These are phyloP conservation scores for Vigna reflexopilosa DNA, from an alignment of 306 rosid genomes.

Conservation along the genomic window DNA sequence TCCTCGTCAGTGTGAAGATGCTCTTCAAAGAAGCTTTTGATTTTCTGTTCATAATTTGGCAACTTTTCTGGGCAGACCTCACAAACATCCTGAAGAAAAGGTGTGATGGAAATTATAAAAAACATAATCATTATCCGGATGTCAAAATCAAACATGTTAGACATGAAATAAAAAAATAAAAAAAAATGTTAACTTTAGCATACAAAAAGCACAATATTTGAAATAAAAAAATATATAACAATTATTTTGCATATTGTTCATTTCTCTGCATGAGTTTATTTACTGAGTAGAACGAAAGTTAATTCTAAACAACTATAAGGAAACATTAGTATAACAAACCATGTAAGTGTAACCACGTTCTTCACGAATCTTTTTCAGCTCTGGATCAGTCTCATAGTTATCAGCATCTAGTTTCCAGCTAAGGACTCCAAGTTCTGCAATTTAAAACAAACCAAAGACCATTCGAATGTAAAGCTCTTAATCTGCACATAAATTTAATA, in stretches of 20 bases:
- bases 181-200: neutral
- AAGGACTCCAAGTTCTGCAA: slow-evolving; percentile 96
- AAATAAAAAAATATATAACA: slow-evolving; percentile 3
- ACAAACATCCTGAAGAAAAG: slow-evolving; percentile 78
- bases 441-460: slow-evolving; percentile 23
- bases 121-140: slow-evolving; percentile 17
- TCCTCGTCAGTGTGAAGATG: slow-evolving; percentile 98
- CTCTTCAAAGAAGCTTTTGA: slow-evolving; percentile 86
- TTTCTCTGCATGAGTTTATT: neutral
- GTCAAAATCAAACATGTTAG: slow-evolving; percentile 18
- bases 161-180: neutral
- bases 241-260: neutral
- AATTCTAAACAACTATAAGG: neutral
- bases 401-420: slow-evolving; percentile 94
- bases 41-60: slow-evolving; percentile 95
- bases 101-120: slow-evolving; percentile 30
- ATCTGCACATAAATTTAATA: slow-evolving; percentile 24
- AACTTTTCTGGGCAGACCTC: slow-evolving; percentile 93
- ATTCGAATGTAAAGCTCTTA: neutral
- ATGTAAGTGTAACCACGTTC: slow-evolving; percentile 89
- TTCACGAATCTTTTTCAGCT: slow-evolving; percentile 87
- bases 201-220: neutral
- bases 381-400: slow-evolving; percentile 82
- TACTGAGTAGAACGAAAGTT: neutral
- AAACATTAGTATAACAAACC: slow-evolving; percentile 56